Conservation (phyloP, 495 filamentous ascomycete genomes). For the Alectoria sarmentosa region DNA sequence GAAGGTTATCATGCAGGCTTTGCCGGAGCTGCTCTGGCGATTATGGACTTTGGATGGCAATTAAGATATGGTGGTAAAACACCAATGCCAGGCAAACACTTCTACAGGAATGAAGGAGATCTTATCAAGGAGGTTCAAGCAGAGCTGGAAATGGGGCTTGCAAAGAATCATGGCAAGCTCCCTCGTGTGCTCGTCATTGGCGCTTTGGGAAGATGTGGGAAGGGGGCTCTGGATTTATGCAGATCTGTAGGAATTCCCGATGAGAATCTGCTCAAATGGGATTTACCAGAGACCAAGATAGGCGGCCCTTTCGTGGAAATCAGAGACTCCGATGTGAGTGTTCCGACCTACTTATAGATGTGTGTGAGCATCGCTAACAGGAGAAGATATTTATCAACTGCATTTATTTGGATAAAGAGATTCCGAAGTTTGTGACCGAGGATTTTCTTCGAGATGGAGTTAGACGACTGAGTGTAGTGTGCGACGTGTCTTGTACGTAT, state of each 20-base stretch:
- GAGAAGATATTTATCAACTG: constrained; percentile 65
- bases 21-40: constrained; percentile 58
- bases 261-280: constrained; percentile 79
- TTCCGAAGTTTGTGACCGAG: constrained; percentile 65
- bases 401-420: constrained; percentile 70
- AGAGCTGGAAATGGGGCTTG: constrained; percentile 47
- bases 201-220: constrained; percentile 77
- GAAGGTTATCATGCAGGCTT: constrained; percentile 3
- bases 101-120: constrained; percentile 69
- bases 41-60: constrained; percentile 89
- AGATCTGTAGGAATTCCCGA: constrained; percentile 67
- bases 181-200: constrained; percentile 55
- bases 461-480: constrained; percentile 76
- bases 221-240: constrained; percentile 70
- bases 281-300: constrained; percentile 31
- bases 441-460: constrained; percentile 59
- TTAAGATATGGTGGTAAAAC: constrained; percentile 57
- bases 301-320: too few species aligned
- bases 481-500: constrained; percentile 74
- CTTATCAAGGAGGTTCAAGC: constrained; percentile 69
- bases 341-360: too few species aligned
- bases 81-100: constrained; percentile 59
- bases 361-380: background rate
- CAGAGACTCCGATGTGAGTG: too few species aligned
- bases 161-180: constrained; percentile 44